Evolutionary conservation across 306 rosid species (phyloP).

Genomic region (Acacia melanoxylon): DNA sequence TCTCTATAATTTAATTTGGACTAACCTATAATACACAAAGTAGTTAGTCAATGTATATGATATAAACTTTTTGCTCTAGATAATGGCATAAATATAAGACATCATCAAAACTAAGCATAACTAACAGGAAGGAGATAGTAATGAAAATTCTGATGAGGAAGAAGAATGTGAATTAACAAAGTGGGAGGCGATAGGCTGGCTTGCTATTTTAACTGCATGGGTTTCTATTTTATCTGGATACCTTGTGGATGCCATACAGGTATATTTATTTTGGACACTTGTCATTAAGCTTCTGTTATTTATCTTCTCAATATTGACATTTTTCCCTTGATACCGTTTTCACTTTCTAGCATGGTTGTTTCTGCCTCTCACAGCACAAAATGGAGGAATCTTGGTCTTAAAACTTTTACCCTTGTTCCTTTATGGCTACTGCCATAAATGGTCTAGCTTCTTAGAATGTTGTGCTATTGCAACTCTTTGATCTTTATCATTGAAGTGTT

Average conservation of each 20-base stretch:
- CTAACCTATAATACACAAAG: too few relatives aligned
- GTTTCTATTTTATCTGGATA: slow-evolving; percentile 83
- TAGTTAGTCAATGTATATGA: too few relatives aligned
- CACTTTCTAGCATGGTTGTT: not conserved
- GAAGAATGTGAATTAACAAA: slow-evolving; percentile 67
- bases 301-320: not conserved
- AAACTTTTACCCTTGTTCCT: not conserved
- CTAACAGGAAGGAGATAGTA: slow-evolving; percentile 49
- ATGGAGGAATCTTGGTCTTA: slow-evolving; percentile 13
- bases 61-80: too few relatives aligned
- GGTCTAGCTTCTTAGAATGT: not conserved
- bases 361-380: not conserved
- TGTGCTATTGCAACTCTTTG: slow-evolving; percentile 5
- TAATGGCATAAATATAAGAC: too few relatives aligned
- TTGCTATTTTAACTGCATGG: slow-evolving; percentile 79
- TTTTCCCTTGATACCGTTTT: not conserved
- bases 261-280: slow-evolving; percentile 26
- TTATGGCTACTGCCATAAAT: not conserved
- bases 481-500: slow-evolving; percentile 6
- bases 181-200: slow-evolving; percentile 91
- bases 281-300: slow-evolving; percentile 18
- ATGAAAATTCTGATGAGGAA: slow-evolving; percentile 46
- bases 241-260: slow-evolving; percentile 88
- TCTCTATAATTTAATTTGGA: too few relatives aligned
- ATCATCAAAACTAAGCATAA: too few relatives aligned